Base-by-base conservation (phyloP, 2,329 filamentous ascomycete genomes). In the Capronia americana region DNA sequence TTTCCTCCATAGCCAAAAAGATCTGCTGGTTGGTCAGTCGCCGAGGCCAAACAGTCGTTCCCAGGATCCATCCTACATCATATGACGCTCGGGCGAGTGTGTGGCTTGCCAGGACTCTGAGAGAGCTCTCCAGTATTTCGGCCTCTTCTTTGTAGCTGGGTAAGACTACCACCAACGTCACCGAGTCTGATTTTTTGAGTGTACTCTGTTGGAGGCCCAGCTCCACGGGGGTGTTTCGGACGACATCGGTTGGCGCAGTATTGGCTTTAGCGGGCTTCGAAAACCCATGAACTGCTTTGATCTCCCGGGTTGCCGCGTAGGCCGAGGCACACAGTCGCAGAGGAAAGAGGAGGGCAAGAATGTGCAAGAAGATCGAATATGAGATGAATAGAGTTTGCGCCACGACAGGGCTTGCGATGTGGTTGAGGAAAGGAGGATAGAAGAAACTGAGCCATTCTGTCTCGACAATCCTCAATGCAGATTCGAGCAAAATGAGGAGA, bases 91-190 rank as follows among this genome's bases (percentile, higher is more conserved):
- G 81, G 28, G 90, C 89, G 70, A 86, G 84, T 0, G 86, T 83
- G 73, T 92, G 90, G 32, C 85, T 88, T 4, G 88, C 88, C 66
- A 92, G 78, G 24, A 92, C 89, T 48, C 88, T 86, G 23, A 92
- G 78, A 0, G 90, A 92, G 74, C 90, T 88, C 69, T 86, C 83
- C 55, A 92, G 79, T 0, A 87, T 90, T 65, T 90, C 87, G 64
- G 88, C 79, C 64, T 91, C 88, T 75, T 92, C 90, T 76, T 90
- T 90, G 79, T 92, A 92, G 73, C 91, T 91, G 20, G 90, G 90
- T 51, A 92, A 82, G 69, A 92, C 81, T 68, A 92, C 90, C 14
- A 86, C 87, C 74, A 91, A 88, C 32, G 90, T 78, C 63, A 90
- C 77, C 10, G 24, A 26, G 17, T 57, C 56, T 14, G 56, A 14